phyloP scores from a whole-genome alignment of 2,329 filamentous ascomycete genomes.

The Microsporum audouinii region DNA sequence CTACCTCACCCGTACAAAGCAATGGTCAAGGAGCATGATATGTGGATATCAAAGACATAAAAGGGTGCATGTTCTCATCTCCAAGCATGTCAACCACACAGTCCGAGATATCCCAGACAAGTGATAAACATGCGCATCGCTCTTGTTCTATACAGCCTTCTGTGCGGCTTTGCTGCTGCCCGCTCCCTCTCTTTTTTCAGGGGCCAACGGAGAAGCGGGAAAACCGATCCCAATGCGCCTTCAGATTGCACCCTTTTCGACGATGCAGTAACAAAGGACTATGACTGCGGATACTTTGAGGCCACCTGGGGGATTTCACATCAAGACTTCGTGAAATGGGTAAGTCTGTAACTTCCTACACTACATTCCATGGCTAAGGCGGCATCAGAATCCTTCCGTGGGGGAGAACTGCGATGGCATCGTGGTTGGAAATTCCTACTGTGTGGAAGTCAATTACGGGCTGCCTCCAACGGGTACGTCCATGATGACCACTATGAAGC shows the following conservation, averaged over 20 bases:
- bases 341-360: conserved; percentile 1
- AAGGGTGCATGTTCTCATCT: too few relatives aligned
- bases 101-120: too few relatives aligned
- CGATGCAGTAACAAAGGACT: background rate
- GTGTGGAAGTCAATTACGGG: conserved; percentile 15
- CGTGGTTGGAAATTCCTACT: conserved; percentile 17
- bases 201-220: too few relatives aligned
- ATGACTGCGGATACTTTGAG: background rate
- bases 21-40: too few relatives aligned
- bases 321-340: background rate
- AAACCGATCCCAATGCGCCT: too few relatives aligned
- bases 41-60: too few relatives aligned
- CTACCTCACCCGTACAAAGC: too few relatives aligned
- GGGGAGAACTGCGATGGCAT: conserved; percentile 14
- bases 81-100: too few relatives aligned
- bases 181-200: too few relatives aligned
- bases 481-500: background rate
- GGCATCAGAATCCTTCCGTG: conserved; percentile 15
- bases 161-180: too few relatives aligned
- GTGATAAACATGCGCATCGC: too few relatives aligned
- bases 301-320: background rate
- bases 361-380: conserved; percentile 14
- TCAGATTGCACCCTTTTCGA: background rate
- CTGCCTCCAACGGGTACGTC: background rate
- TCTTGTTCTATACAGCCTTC: too few relatives aligned